Evolutionary conservation across 345 rosid species (phyloP).

Genomic region (Murraya paniculata): DNA sequence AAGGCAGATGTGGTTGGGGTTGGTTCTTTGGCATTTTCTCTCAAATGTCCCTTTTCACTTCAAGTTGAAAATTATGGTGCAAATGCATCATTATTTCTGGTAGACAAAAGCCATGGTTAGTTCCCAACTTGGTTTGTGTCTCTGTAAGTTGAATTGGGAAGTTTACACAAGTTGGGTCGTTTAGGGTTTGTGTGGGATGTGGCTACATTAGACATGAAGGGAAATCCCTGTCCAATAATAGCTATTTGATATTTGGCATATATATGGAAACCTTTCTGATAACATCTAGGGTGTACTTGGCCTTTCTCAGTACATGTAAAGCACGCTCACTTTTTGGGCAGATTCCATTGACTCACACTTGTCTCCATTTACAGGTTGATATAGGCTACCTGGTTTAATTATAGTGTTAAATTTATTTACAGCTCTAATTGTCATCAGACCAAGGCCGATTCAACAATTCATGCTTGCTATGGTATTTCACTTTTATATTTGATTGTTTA

Average conservation of each 20-base stretch:
- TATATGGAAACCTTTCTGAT: too few species aligned
- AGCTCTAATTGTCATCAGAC: neutral
- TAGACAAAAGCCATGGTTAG: neutral
- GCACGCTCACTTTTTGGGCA: neutral
- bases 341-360: neutral
- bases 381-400: neutral
- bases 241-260: neutral
- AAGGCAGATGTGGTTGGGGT: slow-evolving; percentile 15
- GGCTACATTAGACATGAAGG: neutral
- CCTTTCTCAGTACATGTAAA: neutral
- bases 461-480: neutral
- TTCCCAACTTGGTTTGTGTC: neutral
- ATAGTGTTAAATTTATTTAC: neutral
- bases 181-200: slow-evolving; percentile 3
- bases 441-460: neutral
- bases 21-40: slow-evolving; percentile 16
- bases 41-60: neutral
- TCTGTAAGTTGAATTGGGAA: slow-evolving; percentile 7
- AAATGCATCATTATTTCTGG: slow-evolving; percentile 4
- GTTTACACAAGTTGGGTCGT: slow-evolving; percentile 10
- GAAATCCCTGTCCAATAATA: neutral
- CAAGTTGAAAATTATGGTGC: slow-evolving; percentile 8
- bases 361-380: neutral
- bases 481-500: neutral
- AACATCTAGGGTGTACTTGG: neutral